Evolutionary conservation across 2,329 filamentous ascomycete species (phyloP).

Genomic region (Magnaporthiopsis poae): DNA sequence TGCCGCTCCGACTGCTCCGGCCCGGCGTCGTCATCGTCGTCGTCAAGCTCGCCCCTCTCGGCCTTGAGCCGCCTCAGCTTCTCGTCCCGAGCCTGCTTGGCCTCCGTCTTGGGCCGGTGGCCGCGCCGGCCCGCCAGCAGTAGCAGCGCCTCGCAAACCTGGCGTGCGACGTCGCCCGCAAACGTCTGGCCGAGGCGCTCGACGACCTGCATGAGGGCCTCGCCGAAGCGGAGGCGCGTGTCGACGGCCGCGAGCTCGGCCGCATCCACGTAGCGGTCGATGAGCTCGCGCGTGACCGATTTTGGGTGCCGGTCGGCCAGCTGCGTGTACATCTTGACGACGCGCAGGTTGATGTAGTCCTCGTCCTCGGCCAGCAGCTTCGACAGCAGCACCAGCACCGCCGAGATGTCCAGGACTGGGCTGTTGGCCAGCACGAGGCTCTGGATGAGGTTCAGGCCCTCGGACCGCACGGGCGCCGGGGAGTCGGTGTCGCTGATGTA

Average conservation of each 20-base stretch:
- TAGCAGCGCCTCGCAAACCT: constrained; percentile 49
- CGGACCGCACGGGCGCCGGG: constrained; percentile 55
- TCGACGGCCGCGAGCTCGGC: constrained; percentile 51
- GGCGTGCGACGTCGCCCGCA: constrained; percentile 39
- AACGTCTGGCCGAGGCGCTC: constrained; percentile 50
- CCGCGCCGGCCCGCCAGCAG: constrained; percentile 55
- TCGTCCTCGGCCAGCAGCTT: constrained; percentile 56
- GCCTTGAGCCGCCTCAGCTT: constrained; percentile 37
- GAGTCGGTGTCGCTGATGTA: constrained; percentile 54
- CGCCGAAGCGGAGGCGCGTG: constrained; percentile 57
- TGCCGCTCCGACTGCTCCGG: background rate
- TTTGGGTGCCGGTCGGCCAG: constrained; percentile 53
- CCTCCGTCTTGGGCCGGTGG: constrained; percentile 48
- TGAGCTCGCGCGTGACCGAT: constrained; percentile 50
- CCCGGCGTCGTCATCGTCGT: constrained; percentile 43
- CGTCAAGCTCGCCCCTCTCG: constrained; percentile 41
- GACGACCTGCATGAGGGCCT: constrained; percentile 56
- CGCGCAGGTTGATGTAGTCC: constrained; percentile 61
- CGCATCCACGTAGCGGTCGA: constrained; percentile 58
- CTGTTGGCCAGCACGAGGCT: constrained; percentile 45
- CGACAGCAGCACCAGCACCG: constrained; percentile 53
- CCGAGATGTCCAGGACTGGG: constrained; percentile 55
- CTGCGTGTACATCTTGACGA: constrained; percentile 54
- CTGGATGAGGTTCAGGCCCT: constrained; percentile 53
- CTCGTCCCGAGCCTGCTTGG: constrained; percentile 42